Conservation (phyloP, 1,284 basidiomycete species). For the Agaricales sp. region DNA sequence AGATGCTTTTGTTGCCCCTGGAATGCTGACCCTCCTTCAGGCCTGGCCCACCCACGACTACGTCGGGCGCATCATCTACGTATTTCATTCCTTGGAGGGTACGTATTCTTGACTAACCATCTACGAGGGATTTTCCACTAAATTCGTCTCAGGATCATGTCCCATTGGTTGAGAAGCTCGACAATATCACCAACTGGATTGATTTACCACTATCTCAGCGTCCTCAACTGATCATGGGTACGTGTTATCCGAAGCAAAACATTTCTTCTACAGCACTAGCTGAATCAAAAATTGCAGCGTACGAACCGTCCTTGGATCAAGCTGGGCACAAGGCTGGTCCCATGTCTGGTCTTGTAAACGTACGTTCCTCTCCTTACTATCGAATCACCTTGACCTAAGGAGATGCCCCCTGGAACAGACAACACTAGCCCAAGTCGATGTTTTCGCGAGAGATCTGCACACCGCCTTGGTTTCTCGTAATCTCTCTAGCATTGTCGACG, state of each 20-base stretch:
- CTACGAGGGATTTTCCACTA: neutral
- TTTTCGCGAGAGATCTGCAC: constrained; percentile 65
- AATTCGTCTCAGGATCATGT: constrained; percentile 36
- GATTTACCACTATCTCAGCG: constrained; percentile 60
- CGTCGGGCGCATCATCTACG: constrained; percentile 51
- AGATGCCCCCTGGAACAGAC: constrained; percentile 29
- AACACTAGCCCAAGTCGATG: constrained; percentile 63
- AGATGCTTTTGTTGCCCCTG: neutral
- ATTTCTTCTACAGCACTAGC: neutral
- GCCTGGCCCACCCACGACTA: constrained; percentile 73
- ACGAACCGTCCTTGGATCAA: constrained; percentile 72
- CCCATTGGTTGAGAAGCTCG: constrained; percentile 55
- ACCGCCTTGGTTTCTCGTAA: constrained; percentile 58
- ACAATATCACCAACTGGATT: constrained; percentile 69
- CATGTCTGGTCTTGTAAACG: constrained; percentile 61
- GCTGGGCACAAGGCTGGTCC: constrained; percentile 77
- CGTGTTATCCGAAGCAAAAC: constrained; percentile 11
- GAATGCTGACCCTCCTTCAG: constrained; percentile 25
- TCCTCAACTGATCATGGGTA: constrained; percentile 74
- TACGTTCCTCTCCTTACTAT: constrained; percentile 22
- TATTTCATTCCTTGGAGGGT: constrained; percentile 75
- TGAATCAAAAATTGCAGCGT: constrained; percentile 32
- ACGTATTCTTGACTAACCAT: constrained; percentile 11
- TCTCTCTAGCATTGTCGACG: constrained; percentile 73
- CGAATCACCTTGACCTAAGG: neutral